phyloP scores from a whole-genome alignment of 2,329 filamentous ascomycete species.

The Byssothecium circinans region DNA sequence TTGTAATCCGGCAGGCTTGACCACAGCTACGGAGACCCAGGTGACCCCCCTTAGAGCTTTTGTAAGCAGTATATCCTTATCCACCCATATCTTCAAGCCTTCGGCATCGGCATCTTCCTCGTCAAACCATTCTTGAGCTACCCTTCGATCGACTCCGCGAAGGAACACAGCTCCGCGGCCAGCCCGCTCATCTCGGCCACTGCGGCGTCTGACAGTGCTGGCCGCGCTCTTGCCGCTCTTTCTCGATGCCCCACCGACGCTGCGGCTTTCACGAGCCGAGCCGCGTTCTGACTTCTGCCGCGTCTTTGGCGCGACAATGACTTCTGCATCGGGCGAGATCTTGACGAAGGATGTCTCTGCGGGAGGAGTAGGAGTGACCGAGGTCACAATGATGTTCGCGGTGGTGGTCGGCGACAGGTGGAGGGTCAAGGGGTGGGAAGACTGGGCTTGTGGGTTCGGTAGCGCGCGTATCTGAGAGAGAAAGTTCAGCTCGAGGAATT shows the following conservation, averaged over 20 bases:
- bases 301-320: slow-evolving; percentile 94
- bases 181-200: slow-evolving; percentile 64
- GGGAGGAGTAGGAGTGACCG: slow-evolving; percentile 73
- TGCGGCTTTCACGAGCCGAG: slow-evolving; percentile 71
- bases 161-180: slow-evolving; percentile 71
- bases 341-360: slow-evolving; percentile 79
- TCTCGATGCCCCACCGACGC: slow-evolving; percentile 76
- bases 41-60: slow-evolving; percentile 74
- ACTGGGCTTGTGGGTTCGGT: slow-evolving; percentile 72
- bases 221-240: slow-evolving; percentile 75
- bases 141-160: slow-evolving; percentile 71
- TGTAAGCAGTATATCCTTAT: slow-evolving; percentile 71
- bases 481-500: slow-evolving; percentile 91
- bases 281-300: slow-evolving; percentile 68
- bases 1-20: slow-evolving; percentile 77
- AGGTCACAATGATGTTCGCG: slow-evolving; percentile 84
- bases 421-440: slow-evolving; percentile 79
- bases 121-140: slow-evolving; percentile 78
- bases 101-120: slow-evolving; percentile 52
- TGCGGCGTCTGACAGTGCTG: slow-evolving; percentile 67
- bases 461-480: slow-evolving; percentile 89
- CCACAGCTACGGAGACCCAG: slow-evolving; percentile 81
- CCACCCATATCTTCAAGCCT: slow-evolving; percentile 78
- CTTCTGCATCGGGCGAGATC: slow-evolving; percentile 89
- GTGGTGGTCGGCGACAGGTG: slow-evolving; percentile 95